Evolutionary conservation across 164 flowering plant species (phyloP), one percentile per base, ranked within the genome.

Genomic region (grape (Vitis vinifera)): DNA sequence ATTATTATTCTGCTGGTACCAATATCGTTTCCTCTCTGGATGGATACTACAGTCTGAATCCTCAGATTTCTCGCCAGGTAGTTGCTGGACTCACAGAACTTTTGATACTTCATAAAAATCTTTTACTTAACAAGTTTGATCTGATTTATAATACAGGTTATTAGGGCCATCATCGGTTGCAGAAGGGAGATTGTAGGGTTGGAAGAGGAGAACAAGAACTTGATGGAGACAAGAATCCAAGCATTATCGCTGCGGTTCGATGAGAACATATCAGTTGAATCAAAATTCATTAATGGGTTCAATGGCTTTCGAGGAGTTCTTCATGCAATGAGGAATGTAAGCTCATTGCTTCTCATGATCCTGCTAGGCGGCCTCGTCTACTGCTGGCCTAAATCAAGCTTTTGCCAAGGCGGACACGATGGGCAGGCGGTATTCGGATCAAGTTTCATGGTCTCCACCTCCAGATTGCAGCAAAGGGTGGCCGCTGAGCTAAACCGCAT

Each of bases 241-340:
- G 57, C 67, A n/a, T 55, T 82, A 17, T 73, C 78, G 2, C 59
- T 68, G 9, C 62, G 61, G 4, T 56, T 71, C 9, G 73, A 71
- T 55, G 71, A 71, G 31, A 62, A 37, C 23, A 23, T 58, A 2
- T 37, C 53, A 29, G 55, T 59, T 30, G 78, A 65, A 30, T 73
- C 81, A 12, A 73, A 73, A 59, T 69, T 80, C 64, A 37, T 37
- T 37, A 77, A 80, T 52, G 81, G 67, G 23, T 82, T 75, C 56
- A 73, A 64, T 64, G 85, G 83, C 6, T 82, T 82, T 51, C 47
- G 83, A 14, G 86, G 86, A 1, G 83, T 82, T 23, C 77, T 82
- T 1, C 66, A 76, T 37, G 83, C 83, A 13, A 71, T 77, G 82
- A 77, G 75, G 65, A 80, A 73, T 17, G 75, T 76, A 0, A 78